Base-by-base conservation (phyloP, 2,329 filamentous ascomycete species). In the Didymella lethalis region DNA sequence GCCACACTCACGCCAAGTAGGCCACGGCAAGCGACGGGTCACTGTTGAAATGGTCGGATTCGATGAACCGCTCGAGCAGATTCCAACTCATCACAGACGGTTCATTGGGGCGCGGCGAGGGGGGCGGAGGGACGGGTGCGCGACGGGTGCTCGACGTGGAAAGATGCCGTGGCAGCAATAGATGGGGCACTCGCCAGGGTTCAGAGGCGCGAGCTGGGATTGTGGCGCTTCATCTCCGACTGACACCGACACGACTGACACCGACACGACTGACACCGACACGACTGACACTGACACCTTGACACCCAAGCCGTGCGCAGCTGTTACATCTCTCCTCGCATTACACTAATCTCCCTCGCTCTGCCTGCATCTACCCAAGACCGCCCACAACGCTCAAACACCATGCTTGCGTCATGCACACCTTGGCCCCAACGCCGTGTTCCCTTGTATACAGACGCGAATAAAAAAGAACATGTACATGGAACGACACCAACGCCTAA, bases 31-130 rank as follows among this genome's bases (percentile, higher is more conserved):
- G 88, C 79, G 93, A 94, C 64, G 92, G 91, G 80, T 94, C 90
- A 81, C 91, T 89, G 83, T 93, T 94, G 85, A 95, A 95, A 83
- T 95, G 90, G 84, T 95, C 91, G 83, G 90, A 93, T 85, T 94
- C 91, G 83, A 95, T 88, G 86, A 94, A 93, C 80, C 91, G 88
- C 84, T 92, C 90, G 77, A 95, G 86, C 82, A 95, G 84, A 83
- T 93, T 90, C 91, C 91, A 94, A 81, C 81, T 83, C 81, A 83
- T 83, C 73, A 71, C 74, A 73, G 70, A 71, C 74, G 73, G 72
- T 66, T 75, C 74, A 76, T 77, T 75, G 72, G 72, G 71, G 69
- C 68, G 67, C 53, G 32, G 36, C 40, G 25, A 48, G 18, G 20
- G 32, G 32, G 49, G 49, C 54, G 34, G 46, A 50, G 32, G 49